phyloP scores from a whole-genome alignment of 805 yeast species.

The Ogataea paradorogensis region DNA sequence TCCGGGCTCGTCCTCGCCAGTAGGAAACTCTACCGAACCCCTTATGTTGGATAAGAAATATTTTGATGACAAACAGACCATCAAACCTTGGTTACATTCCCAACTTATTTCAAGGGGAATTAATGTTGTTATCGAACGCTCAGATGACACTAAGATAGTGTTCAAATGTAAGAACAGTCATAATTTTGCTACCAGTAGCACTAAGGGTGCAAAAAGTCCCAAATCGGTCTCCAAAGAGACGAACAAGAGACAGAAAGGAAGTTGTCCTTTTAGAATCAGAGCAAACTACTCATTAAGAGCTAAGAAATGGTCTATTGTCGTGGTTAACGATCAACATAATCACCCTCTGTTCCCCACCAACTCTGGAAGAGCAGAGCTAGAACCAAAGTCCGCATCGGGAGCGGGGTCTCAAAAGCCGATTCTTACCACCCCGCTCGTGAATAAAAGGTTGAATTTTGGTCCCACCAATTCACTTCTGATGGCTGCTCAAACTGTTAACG shows the following conservation, averaged over 20 bases:
- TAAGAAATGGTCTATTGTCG: conserved; percentile 56
- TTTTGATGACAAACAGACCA: conserved; percentile 43
- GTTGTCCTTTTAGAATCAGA: conserved; percentile 62
- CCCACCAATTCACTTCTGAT: conserved; percentile 24
- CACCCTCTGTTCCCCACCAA: conserved; percentile 40
- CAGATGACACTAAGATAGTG: conserved; percentile 58
- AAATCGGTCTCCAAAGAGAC: conserved; percentile 15
- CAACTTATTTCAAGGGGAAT: conserved; percentile 48
- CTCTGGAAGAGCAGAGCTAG: conserved; percentile 6
- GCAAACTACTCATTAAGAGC: conserved; percentile 57
- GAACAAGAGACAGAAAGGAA: conserved; percentile 27
- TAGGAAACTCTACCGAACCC: conserved; percentile 5
- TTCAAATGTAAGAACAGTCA: conserved; percentile 54
- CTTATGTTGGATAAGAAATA: conserved; percentile 23
- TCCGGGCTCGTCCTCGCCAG: conserved; percentile 1
- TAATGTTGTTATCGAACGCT: conserved; percentile 58
- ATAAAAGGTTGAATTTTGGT: conserved; percentile 19
- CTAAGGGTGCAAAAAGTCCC: conserved; percentile 12
- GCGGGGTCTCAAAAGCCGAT: conserved; percentile 7
- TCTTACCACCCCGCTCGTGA: conserved; percentile 5
- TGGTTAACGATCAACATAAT: conserved; percentile 58
- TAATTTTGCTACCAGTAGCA: conserved; percentile 11
- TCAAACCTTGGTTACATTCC: conserved; percentile 61
- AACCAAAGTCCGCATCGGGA: conserved; percentile 8
- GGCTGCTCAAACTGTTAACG: conserved; percentile 25